A percentile compares a stretch with the other conserved stretches of the same genome.
phyloP scores from a whole-genome alignment of 768 basidiomycete genomes.

The Tylopilus sp. region DNA sequence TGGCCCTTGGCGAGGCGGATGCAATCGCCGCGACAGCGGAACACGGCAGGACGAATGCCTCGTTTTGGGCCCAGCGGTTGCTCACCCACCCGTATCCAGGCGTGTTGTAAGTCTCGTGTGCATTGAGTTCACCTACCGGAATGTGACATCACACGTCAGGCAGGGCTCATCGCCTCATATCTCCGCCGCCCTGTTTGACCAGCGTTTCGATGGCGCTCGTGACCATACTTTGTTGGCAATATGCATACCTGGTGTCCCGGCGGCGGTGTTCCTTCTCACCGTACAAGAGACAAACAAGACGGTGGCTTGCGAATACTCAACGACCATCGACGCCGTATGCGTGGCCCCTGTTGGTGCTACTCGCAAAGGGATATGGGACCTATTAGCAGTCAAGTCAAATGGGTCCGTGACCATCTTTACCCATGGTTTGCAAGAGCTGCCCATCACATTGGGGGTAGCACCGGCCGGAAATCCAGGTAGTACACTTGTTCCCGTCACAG shows the following conservation, averaged over 20 bases:
- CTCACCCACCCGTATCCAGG: constrained; percentile 44
- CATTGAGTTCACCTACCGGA: neutral
- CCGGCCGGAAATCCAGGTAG: constrained; percentile 4
- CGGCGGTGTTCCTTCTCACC: constrained; percentile 47
- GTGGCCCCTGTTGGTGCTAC: constrained; percentile 60
- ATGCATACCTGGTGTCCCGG: constrained; percentile 46
- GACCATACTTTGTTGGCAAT: constrained; percentile 54
- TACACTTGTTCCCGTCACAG: constrained; percentile 17
- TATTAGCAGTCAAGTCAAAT: constrained; percentile 60
- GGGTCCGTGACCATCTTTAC: constrained; percentile 56
- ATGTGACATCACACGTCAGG: constrained; percentile 11
- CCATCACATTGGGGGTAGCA: constrained; percentile 31
- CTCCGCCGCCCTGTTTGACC: constrained; percentile 60
- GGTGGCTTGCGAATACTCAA: constrained; percentile 39
- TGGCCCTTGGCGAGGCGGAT: constrained; percentile 57
- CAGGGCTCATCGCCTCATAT: constrained; percentile 30
- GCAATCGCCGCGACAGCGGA: constrained; percentile 40
- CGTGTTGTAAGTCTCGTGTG: constrained; percentile 45
- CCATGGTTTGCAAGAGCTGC: constrained; percentile 50
- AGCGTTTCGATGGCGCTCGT: constrained; percentile 54
- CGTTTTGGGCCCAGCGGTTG: constrained; percentile 71
- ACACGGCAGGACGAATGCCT: constrained; percentile 64
- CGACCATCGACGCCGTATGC: constrained; percentile 45
- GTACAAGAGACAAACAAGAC: constrained; percentile 37
- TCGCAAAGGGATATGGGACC: constrained; percentile 61